Base-by-base conservation (phyloP, 139 green algal species). In the Auxenochlorella pyrenoidosa region DNA sequence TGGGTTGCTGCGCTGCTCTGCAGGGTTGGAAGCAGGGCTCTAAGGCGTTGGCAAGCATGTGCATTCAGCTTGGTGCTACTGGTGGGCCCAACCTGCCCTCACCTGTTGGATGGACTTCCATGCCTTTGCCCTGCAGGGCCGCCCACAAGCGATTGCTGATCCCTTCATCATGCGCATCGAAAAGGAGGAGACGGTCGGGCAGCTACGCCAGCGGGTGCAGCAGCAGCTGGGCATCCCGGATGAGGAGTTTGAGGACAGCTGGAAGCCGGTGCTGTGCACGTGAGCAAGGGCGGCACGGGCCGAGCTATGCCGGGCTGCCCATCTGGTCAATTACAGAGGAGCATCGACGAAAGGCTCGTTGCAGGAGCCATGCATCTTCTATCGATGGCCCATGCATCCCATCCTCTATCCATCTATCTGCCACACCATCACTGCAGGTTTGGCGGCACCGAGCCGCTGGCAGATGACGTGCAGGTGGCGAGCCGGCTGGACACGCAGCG, bases 131-230 rank as follows among this genome's bases (percentile, higher is more conserved):
- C 19, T 3, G 84, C 84, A 83, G 84, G 58, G 83, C 59, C 66
- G 72, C n/a, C 68, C 89, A 0, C 86, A 88, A 63, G 79, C 91
- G 26, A 99, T 98, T 90, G 95, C 96, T 4, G 96, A 99, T 58
- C 97, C 97, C 5, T 96, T 99, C 86, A 83, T 98, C 47, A 68
- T 99, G 44, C 83, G 86, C 10, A 85, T 99, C 12, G 72, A 59
- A 0, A 83, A 89, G 24, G 82, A 83, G 16, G 97, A 99, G 87
- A 98, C 95, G 0, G 66, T 99, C 43, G 93, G 71, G 8, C 76
- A 95, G 71, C 83, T 92, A 41, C 87, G 66, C 44, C 36, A 40
- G 34, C 82, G 89, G 16, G 94, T 97, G 78, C 92, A 98, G 91
- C 65, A 86, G 47, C 94, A 96, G 86, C 93, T 99, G 51, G 87